These are phyloP conservation scores for Ceratocystis colombiana DNA, from an alignment of 2,329 filamentous ascomycete genomes.

Conservation along the genomic window DNA sequence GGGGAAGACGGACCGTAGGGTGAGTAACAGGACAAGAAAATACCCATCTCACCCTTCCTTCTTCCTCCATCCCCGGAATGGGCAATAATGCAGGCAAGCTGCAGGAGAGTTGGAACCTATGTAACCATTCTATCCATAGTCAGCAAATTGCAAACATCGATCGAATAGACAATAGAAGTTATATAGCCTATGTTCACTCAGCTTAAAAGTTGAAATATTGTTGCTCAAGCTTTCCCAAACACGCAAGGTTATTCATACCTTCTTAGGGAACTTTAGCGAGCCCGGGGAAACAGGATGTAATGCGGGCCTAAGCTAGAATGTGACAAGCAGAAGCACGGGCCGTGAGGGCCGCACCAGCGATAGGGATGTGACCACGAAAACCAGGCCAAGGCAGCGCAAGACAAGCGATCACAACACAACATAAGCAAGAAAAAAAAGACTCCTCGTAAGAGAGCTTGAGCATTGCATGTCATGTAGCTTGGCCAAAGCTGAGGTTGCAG, in stretches of 20 bases:
- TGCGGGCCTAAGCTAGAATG: neutral
- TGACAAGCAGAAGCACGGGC: conserved; percentile 6
- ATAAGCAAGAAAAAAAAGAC: too few relatives aligned
- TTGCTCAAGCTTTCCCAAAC: neutral
- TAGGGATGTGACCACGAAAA: neutral
- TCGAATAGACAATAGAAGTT: neutral
- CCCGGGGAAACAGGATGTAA: conserved; percentile 4
- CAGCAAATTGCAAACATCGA: neutral
- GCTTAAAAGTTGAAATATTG: neutral
- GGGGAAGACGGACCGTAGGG: neutral
- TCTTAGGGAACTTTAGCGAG: conserved; percentile 9
- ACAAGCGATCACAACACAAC: too few relatives aligned
- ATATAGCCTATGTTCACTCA: neutral
- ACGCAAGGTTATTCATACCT: neutral
- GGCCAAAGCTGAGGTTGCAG: neutral
- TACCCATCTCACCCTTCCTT: too few relatives aligned
- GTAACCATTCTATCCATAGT: neutral
- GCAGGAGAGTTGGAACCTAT: neutral
- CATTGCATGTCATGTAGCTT: neutral
- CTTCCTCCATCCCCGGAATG: neutral
- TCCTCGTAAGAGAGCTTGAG: too few relatives aligned
- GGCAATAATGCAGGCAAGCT: neutral
- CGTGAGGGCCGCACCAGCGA: neutral
- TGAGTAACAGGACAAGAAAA: neutral
- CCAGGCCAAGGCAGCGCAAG: neutral